Evolutionary conservation across 768 basidiomycete genomes (phyloP), one percentile per base, ranked within the genome.

Genomic region (Suillus ampliporus): DNA sequence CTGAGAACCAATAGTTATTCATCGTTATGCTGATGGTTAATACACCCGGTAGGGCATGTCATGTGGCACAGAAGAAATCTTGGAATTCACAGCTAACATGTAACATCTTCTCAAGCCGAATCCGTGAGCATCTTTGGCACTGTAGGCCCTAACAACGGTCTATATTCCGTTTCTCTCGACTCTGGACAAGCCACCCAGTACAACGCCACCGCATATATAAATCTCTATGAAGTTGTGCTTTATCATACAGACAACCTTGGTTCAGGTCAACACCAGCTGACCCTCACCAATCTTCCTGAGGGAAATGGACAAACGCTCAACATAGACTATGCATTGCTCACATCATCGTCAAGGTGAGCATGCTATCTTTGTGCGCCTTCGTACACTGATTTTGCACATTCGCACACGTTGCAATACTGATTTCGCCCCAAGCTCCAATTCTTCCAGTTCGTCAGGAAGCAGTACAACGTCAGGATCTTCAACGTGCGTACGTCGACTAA

Each of bases 91-190:
- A 23, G 38, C 61, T 23, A 10, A 31, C 19, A 34, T 61, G 44
- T 17, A n/a, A 26, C 34, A 26, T 28, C 44, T 40, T 28, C 4
- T 41, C 11, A 40, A 80, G 84, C 82, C 47, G 79, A 80, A 62
- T 80, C 77, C 14, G 76, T 85, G n/a, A 79, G 78, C 1, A 54
- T 84, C 9, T 84, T 79, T 57, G 81, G 83, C 19, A 74, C 83
- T 11, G 74, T 79, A 1, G 74, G 78, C 21, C 77, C 79, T 21
- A 60, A 64, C 4, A 74, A 73, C 37, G 71, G 77, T 23, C 69
- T 71, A 5, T 82, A 80, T 61, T 66, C 69, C 0, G 76, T 78
- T 23, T 71, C 77, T 61, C 34, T 82, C 50, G 78, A 81, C 50
- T 72, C 72, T 21, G 76, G 68, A 5, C 31, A 64, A 19, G 7